Evolutionary conservation across 2,329 filamentous ascomycete species (phyloP), one percentile per base, ranked within the genome.

Genomic region (Neurospora sp.): DNA sequence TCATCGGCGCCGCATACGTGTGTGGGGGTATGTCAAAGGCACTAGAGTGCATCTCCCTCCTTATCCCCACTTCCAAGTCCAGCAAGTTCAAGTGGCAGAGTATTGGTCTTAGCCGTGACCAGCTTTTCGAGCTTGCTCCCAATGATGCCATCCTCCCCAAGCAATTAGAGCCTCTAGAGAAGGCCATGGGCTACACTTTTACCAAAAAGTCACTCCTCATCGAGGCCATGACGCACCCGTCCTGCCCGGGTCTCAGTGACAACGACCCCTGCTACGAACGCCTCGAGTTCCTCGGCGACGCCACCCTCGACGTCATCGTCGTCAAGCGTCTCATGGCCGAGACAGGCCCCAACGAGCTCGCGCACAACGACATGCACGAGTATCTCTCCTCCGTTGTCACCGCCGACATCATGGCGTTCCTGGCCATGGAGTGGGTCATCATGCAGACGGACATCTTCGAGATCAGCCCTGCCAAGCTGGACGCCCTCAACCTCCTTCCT

Each of bases 261-360:
- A 79, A 81, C 17, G 81, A 84, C 4, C 82, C 82, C 2, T 83
- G 80, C 28, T 84, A 88, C 12, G 91, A 97, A 74, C 87, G 93
- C 0, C 85, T 97, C 0, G 95, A 97, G 76, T 97, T 96, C 75
- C 82, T 97, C 0, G 95, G 95, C 0, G 95, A 98, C 74, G 87
- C 93, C 0, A 83, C 97, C 2, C 86, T 98, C 0, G 95, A 98
- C 79, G 86, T 89, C 74, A 82, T 97, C 69, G 82, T 97, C 67
- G 88, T 92, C 8, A 82, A 81, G 0, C 83, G 81, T n/a, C 80
- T 95, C 6, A 91, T 87, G 77, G 75, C 77, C 2, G 73, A 78
- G 67, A 71, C 69, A 12, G 73, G 69, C 6, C 69, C 71, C 1
- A 77, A 1, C 0, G 80, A 84, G 3, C 76, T 88, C 0, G 70